Percentiles rank a stretch among this genome's conserved stretches.
Conservation (phyloP, 306 rosid species). For the Macrotyloma uniflorum region DNA sequence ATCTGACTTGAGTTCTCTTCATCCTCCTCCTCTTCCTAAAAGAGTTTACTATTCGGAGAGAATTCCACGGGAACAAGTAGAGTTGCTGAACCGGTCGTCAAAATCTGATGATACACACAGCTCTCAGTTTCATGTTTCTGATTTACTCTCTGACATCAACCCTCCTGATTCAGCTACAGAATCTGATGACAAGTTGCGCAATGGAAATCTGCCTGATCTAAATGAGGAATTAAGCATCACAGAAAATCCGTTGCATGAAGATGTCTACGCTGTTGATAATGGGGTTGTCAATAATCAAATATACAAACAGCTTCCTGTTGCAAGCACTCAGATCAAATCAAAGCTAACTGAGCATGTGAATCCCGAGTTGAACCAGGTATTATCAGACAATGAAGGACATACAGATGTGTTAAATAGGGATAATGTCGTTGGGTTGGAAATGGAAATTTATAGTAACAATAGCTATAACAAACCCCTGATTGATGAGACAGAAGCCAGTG, state of each 20-base stretch:
- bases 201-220: slow-evolving; percentile 47
- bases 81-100: slow-evolving; percentile 73
- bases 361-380: slow-evolving; percentile 44
- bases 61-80: slow-evolving; percentile 81
- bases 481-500: slow-evolving; percentile 45
- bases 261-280: slow-evolving; percentile 51
- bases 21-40: slow-evolving; percentile 70
- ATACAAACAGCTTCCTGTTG: slow-evolving; percentile 57
- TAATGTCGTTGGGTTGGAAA: slow-evolving; percentile 14
- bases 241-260: slow-evolving; percentile 39
- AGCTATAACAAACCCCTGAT: slow-evolving; percentile 36
- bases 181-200: slow-evolving; percentile 47
- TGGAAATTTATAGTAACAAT: slow-evolving; percentile 33
- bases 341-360: slow-evolving; percentile 54
- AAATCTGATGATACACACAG: slow-evolving; percentile 89
- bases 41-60: slow-evolving; percentile 88
- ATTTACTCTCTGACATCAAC: slow-evolving; percentile 56
- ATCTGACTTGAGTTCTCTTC: slow-evolving; percentile 64
- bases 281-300: slow-evolving; percentile 53
- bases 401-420: slow-evolving; percentile 31
- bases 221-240: slow-evolving; percentile 38
- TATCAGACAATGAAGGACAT: slow-evolving; percentile 40
- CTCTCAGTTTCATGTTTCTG: slow-evolving; percentile 58
- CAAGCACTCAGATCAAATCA: slow-evolving; percentile 49
- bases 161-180: slow-evolving; percentile 50